phyloP scores from a whole-genome alignment of 441 rosid species.

The Lagerstroemia fauriei region DNA sequence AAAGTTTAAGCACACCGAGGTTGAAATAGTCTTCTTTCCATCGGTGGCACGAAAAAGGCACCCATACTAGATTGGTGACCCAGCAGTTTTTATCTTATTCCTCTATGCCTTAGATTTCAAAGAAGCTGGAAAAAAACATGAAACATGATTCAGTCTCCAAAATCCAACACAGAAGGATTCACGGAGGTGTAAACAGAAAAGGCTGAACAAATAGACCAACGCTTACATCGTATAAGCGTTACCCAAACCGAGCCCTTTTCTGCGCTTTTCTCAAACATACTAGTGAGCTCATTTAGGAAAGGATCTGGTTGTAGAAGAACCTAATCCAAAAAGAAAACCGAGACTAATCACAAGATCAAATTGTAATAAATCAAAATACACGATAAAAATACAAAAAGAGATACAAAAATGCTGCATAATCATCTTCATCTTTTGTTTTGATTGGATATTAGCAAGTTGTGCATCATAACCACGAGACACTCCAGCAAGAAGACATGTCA shows the following conservation, averaged over 20 bases:
- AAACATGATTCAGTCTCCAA: not conserved
- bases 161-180: not conserved
- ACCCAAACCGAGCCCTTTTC: constrained; percentile 90
- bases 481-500: not conserved
- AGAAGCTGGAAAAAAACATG: constrained; percentile 50
- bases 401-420: not conserved
- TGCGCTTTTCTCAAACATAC: constrained; percentile 76
- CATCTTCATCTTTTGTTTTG: not conserved
- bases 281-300: constrained; percentile 79
- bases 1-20: constrained; percentile 51
- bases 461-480: not conserved
- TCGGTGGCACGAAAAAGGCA: constrained; percentile 88
- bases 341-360: not conserved
- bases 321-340: constrained; percentile 34
- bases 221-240: constrained; percentile 76
- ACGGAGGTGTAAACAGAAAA: not conserved
- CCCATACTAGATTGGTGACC: constrained; percentile 61
- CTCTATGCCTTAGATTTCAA: constrained; percentile 72
- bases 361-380: not conserved
- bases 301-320: constrained; percentile 77
- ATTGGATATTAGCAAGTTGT: not conserved
- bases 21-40: constrained; percentile 73
- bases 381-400: not conserved
- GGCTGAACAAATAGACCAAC: not conserved
- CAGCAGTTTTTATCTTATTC: constrained; percentile 62